These are phyloP conservation scores for Colletotrichum euphorbiae DNA, from an alignment of 2,329 filamentous ascomycete species.

Conservation along the genomic window DNA sequence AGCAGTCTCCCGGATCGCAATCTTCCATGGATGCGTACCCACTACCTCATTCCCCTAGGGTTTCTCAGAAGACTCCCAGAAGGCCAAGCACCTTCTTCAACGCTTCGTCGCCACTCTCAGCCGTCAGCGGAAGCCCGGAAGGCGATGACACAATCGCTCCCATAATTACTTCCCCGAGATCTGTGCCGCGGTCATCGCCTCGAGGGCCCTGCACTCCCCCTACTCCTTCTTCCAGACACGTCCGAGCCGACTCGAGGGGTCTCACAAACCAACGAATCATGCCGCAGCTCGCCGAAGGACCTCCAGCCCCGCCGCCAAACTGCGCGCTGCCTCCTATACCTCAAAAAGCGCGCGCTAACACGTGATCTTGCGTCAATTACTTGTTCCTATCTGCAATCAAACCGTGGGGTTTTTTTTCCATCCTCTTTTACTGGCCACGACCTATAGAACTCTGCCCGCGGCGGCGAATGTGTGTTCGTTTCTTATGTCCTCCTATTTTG, in stretches of 20 bases:
- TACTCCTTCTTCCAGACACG: constrained; percentile 1
- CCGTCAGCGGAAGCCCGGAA: constrained; percentile 8
- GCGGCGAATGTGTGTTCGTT: constrained; percentile 21
- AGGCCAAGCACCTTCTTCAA: constrained; percentile 42
- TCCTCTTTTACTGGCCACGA: not conserved
- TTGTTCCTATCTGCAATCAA: not conserved
- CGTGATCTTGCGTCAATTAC: constrained; percentile 10
- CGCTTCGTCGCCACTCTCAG: constrained; percentile 8
- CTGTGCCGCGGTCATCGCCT: not conserved
- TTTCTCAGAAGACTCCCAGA: constrained; percentile 31
- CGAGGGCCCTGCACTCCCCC: constrained; percentile 18
- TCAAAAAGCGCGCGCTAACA: constrained; percentile 18
- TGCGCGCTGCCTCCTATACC: constrained; percentile 67
- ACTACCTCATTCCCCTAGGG: constrained; percentile 42
- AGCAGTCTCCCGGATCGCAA: constrained; percentile 44
- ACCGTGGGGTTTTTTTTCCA: not conserved
- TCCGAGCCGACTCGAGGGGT: constrained; percentile 37
- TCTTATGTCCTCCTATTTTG: constrained; percentile 20
- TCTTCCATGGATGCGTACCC: constrained; percentile 50
- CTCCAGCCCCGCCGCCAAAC: constrained; percentile 66
- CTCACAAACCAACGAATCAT: constrained; percentile 59
- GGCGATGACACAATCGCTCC: constrained; percentile 2
- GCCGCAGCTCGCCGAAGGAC: constrained; percentile 62
- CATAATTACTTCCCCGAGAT: not conserved
- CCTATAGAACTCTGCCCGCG: constrained; percentile 4